Conservation (phyloP, 768 basidiomycete species). For the Termitomyces sp. region DNA sequence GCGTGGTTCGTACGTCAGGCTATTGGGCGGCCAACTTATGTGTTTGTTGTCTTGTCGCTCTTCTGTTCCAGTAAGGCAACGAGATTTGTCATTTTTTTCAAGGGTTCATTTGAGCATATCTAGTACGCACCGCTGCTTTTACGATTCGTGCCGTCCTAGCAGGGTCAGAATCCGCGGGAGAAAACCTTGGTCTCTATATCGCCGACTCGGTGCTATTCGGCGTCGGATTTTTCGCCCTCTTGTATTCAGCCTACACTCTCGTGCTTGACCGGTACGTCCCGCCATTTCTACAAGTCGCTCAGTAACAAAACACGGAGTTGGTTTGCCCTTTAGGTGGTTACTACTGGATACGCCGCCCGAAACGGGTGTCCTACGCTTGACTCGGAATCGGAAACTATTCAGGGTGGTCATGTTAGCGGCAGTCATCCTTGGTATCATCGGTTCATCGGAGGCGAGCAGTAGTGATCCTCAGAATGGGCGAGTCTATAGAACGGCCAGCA, state of each 20-base stretch:
- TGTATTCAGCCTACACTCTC: slow-evolving; percentile 38
- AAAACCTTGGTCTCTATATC: slow-evolving; percentile 30
- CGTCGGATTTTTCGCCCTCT: slow-evolving; percentile 40
- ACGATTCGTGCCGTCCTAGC: slow-evolving; percentile 34
- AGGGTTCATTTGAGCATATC: background rate
- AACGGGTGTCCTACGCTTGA: slow-evolving; percentile 17
- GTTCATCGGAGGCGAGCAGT: slow-evolving; percentile 15
- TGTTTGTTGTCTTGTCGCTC: slow-evolving; percentile 28
- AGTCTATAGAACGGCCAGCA: slow-evolving; percentile 29
- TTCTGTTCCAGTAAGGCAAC: slow-evolving; percentile 35
- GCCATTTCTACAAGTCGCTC: no score
- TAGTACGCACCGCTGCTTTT: slow-evolving; percentile 41
- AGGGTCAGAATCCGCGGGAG: slow-evolving; percentile 25
- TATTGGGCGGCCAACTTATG: slow-evolving; percentile 28
- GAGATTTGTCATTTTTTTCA: background rate
- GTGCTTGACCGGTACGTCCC: slow-evolving; percentile 36
- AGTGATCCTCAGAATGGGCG: slow-evolving; percentile 16
- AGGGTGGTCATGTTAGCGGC: slow-evolving; percentile 23
- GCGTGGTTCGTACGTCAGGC: slow-evolving; percentile 27
- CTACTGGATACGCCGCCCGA: slow-evolving; percentile 12
- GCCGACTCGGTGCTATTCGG: slow-evolving; percentile 35
- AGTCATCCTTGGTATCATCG: slow-evolving; percentile 32
- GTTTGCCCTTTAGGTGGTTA: slow-evolving; percentile 13
- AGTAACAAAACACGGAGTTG: background rate
- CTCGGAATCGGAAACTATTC: slow-evolving; percentile 29